Base-by-base conservation (phyloP, 1,139 yeast genomes). In the Nakaseomyces bracarensis region DNA sequence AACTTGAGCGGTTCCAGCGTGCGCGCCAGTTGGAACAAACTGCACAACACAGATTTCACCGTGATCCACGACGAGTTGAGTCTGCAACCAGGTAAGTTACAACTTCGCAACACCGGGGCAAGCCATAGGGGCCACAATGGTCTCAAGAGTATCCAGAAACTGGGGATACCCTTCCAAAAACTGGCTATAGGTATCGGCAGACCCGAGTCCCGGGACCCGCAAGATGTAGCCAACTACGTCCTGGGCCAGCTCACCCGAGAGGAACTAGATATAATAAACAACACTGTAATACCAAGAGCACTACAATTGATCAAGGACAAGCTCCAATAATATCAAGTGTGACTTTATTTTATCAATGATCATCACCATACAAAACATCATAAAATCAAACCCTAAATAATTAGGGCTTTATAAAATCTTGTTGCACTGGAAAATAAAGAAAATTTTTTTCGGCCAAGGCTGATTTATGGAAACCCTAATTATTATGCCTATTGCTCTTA, bases 61-160 rank as follows among this genome's bases (percentile, higher is more conserved):
- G 70, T 86, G 0, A 54, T 85, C 1, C 93, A 84, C 57, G 96
- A 86, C 57, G 95, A 86, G 50, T 61, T 85, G 29, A 81, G 78
- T 46, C 58, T 79, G 10, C 73, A 72, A 1, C 50, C 79, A 4
- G 96, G 96, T 0, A 71, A 74, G 42, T 65, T 76, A 19, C 82
- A 80, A 52, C 58, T 81, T 8, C 66, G 84, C 42, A 67, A 63
- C 27, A 77, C 72, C 16, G 73, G 72, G 2, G 67, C 81, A 6
- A 74, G 84, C 45, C 70, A 77, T 9, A 64, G 86, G 44, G 95
- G 95, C 0, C 96, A 86, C 54, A 85, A 84, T 56, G 96, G 96
- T 0, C 66, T 86, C 36, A 69, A 72, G 49, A 74, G 34, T 22
- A 30, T 30, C 21, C 22, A 9, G 14, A 43, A 48, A 19, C 64